Evolutionary conservation across 176 grass and related monocot species (phyloP).

Genomic region (Alloteropsis semialata): DNA sequence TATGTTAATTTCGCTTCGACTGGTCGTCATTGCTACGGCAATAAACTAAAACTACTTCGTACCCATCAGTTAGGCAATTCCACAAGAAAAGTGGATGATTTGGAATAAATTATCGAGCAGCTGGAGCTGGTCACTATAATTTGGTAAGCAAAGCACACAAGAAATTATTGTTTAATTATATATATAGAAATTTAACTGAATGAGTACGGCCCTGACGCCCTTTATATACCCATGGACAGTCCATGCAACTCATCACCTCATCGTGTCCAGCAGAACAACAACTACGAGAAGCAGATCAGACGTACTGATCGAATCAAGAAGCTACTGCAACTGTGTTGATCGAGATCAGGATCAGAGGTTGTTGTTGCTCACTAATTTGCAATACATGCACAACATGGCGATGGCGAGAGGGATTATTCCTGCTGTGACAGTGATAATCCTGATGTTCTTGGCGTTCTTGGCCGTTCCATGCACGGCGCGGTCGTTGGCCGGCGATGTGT

Average conservation of each 20-base stretch:
- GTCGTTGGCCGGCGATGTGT: background rate
- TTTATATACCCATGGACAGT: background rate
- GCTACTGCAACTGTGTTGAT: background rate
- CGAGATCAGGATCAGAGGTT: background rate
- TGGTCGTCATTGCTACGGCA: no score
- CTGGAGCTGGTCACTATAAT: background rate
- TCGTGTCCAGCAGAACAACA: background rate
- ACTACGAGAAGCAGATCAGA: background rate
- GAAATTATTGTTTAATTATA: background rate
- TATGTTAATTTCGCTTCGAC: no score
- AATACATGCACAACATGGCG: background rate
- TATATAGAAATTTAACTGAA: background rate
- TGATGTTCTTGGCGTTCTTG: background rate
- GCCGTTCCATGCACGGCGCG: background rate
- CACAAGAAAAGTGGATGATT: background rate
- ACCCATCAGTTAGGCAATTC: background rate
- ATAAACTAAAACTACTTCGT: no score
- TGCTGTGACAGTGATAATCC: background rate
- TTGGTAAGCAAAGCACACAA: background rate
- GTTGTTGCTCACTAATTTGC: background rate
- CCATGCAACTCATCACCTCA: background rate
- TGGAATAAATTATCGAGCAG: background rate
- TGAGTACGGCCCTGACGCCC: background rate
- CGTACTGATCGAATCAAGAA: background rate
- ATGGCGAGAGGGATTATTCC: background rate